These are phyloP conservation scores for Sugiyamaella valdiviana DNA, from an alignment of 805 yeast species.

Conservation along the genomic window DNA sequence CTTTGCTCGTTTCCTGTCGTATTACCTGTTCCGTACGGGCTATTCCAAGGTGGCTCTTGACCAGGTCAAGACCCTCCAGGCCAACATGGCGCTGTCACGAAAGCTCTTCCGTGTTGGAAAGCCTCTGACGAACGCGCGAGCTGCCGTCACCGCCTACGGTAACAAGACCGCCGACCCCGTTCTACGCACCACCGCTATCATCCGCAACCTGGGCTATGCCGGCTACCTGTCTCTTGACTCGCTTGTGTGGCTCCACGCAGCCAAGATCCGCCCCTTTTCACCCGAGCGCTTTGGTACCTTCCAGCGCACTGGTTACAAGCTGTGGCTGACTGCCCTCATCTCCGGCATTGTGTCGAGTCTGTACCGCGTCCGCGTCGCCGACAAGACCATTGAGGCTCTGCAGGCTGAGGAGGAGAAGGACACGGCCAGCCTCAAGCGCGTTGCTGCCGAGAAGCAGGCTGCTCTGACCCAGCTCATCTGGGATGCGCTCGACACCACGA, in stretches of 20 bases:
- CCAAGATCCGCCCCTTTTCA: slow-evolving; percentile 32
- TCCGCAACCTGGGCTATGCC: slow-evolving; percentile 32
- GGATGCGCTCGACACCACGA: slow-evolving; percentile 68
- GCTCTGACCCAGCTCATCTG: slow-evolving; percentile 63
- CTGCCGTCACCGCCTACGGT: slow-evolving; percentile 60
- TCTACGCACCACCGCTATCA: slow-evolving; percentile 38
- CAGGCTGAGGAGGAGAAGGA: slow-evolving; percentile 37
- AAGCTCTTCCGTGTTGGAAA: slow-evolving; percentile 81
- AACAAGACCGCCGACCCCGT: slow-evolving; percentile 64
- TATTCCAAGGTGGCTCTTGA: slow-evolving; percentile 42
- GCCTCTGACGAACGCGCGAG: slow-evolving; percentile 62
- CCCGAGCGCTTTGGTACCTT: slow-evolving; percentile 17
- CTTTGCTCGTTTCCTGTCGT: slow-evolving; percentile 65
- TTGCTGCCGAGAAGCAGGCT: slow-evolving; percentile 40
- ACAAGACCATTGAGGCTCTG: slow-evolving; percentile 33
- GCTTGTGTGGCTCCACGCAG: slow-evolving; percentile 27
- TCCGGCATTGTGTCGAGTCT: slow-evolving; percentile 57
- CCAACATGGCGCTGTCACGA: slow-evolving; percentile 61
- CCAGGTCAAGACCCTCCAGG: slow-evolving; percentile 51
- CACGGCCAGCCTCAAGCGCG: slow-evolving; percentile 33
- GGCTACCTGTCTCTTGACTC: slow-evolving; percentile 34
- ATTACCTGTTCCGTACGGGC: slow-evolving; percentile 53
- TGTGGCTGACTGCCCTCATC: slow-evolving; percentile 70
- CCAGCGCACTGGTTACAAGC: slow-evolving; percentile 53
- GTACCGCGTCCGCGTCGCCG: slow-evolving; percentile 38